These are phyloP conservation scores for Solanum pimpinellifolium DNA, from an alignment of 257 asterid species.

Conservation along the genomic window DNA sequence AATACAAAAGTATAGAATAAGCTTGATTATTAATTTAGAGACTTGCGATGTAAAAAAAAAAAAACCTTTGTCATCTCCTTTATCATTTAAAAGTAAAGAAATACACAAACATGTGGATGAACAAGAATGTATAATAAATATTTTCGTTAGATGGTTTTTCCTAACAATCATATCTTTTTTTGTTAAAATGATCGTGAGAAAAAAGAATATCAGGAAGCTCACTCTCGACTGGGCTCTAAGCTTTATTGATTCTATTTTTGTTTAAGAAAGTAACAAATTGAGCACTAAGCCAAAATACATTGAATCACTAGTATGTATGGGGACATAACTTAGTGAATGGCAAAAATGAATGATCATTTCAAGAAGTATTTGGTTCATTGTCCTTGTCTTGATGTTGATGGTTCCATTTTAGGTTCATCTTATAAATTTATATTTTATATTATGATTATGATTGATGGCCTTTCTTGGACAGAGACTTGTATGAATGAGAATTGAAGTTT, in stretches of 20 bases:
- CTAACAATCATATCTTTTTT: background rate
- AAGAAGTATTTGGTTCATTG: background rate
- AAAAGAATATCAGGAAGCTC: background rate
- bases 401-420: background rate
- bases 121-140: background rate
- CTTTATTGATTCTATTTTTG: background rate
- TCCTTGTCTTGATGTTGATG: background rate
- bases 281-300: background rate
- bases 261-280: background rate
- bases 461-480: background rate
- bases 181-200: rapidly evolving
- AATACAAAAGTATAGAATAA: background rate
- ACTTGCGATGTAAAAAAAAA: background rate
- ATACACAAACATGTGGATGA: background rate
- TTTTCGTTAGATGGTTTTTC: background rate
- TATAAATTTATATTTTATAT: background rate
- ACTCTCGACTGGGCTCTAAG: background rate
- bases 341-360: background rate
- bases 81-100: background rate
- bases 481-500: background rate
- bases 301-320: background rate
- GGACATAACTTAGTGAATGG: background rate
- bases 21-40: background rate
- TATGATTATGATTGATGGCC: background rate
- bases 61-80: background rate